Conservation (phyloP, 331 rosid species). For the Saraca asoca region DNA sequence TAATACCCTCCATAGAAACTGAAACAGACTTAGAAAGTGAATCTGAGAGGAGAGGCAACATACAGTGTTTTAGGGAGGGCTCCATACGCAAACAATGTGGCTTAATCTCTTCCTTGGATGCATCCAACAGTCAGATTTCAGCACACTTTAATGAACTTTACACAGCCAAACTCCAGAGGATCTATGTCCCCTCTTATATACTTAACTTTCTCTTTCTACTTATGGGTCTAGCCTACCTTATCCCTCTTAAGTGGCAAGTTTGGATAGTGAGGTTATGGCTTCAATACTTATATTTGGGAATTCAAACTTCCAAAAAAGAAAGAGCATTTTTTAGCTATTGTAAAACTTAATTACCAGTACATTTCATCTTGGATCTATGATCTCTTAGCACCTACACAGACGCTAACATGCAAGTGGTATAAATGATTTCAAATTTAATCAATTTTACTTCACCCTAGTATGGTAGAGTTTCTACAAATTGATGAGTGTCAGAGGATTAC, state of each 20-base stretch:
- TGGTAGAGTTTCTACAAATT: neutral
- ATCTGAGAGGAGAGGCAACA: too few relatives aligned
- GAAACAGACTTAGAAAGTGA: conserved; percentile 11
- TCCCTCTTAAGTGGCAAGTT: neutral
- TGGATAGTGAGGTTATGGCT: neutral
- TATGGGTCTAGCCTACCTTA: neutral
- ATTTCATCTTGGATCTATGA: neutral
- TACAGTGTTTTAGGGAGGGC: too few relatives aligned
- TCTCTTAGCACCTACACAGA: too few relatives aligned
- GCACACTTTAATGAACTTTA: too few relatives aligned
- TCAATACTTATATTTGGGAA: neutral
- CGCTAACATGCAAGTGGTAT: neutral
- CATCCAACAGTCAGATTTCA: too few relatives aligned
- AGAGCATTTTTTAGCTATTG: neutral
- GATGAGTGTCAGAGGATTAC: conserved; percentile 41
- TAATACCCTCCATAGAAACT: too few relatives aligned
- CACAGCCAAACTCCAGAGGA: neutral
- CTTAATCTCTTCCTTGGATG: neutral
- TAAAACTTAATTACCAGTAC: neutral
- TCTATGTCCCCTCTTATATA: neutral
- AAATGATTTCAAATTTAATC: neutral
- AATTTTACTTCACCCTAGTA: conserved; percentile 12
- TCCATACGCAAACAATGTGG: too few relatives aligned
- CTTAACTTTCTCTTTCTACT: neutral
- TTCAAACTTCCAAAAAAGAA: neutral